Percentiles rank a stretch among this genome's conserved stretches.
Conservation (phyloP, 495 filamentous ascomycete species). For the Neurospora sp. region DNA sequence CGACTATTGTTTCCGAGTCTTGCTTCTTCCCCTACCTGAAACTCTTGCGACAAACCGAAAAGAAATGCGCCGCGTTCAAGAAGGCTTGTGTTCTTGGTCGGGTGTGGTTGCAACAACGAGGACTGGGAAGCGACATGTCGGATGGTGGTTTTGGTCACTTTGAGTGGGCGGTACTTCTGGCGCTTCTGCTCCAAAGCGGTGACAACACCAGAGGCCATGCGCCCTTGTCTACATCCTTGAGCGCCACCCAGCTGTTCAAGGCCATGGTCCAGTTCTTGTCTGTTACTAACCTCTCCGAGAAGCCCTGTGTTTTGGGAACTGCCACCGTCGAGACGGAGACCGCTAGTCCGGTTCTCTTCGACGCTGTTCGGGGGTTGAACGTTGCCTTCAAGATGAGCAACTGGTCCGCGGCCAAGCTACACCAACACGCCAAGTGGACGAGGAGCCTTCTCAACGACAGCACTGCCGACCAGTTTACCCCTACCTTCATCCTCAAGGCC, state of each 20-base stretch:
- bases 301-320: constrained; percentile 48
- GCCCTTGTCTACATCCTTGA: constrained; percentile 67
- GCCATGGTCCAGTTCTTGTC: constrained; percentile 77
- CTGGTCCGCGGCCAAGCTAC: constrained; percentile 66
- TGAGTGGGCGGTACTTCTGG: constrained; percentile 72
- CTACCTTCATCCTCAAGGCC: constrained; percentile 67
- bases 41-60: constrained; percentile 52
- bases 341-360: constrained; percentile 45
- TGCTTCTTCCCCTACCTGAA: constrained; percentile 63
- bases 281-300: constrained; percentile 52
- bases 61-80: constrained; percentile 58
- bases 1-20: constrained; percentile 69
- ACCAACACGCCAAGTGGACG: constrained; percentile 61
- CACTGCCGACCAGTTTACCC: constrained; percentile 69
- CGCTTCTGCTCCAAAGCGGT: constrained; percentile 70
- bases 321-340: constrained; percentile 20
- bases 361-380: constrained; percentile 64
- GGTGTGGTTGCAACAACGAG: constrained; percentile 82
- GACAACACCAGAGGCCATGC: constrained; percentile 53
- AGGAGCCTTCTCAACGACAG: constrained; percentile 63
- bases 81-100: constrained; percentile 80
- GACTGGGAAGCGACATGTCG: constrained; percentile 54
- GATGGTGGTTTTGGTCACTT: constrained; percentile 89
- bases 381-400: constrained; percentile 83
- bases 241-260: constrained; percentile 91